phyloP scores from a whole-genome alignment of 164 flowering plant genomes.

The Warburgia ugandensis region DNA sequence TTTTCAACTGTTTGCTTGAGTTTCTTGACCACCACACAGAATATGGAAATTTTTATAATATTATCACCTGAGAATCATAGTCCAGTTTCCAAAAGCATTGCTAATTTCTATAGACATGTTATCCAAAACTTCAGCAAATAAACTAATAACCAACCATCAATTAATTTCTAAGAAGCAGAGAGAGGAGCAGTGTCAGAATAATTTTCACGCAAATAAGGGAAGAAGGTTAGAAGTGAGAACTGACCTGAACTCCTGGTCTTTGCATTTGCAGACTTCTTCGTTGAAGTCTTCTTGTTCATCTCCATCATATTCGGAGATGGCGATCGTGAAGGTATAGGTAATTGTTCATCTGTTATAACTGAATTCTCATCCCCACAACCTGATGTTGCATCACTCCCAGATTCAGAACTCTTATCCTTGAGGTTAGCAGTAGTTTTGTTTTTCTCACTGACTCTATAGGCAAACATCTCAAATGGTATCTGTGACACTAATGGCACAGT shows the following conservation, averaged over 20 bases:
- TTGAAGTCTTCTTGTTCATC: constrained; percentile 16
- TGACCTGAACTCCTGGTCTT: constrained; percentile 37
- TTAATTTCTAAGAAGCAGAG: neutral
- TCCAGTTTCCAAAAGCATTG: too few relatives aligned
- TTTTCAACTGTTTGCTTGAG: too few relatives aligned
- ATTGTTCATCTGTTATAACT: constrained; percentile 31
- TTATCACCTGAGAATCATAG: too few relatives aligned
- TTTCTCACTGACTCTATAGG: constrained; percentile 56
- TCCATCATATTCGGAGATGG: constrained; percentile 23
- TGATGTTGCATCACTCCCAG: constrained; percentile 60
- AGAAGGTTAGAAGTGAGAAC: neutral
- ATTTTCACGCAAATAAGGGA: too few relatives aligned
- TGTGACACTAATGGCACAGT: constrained; percentile 33
- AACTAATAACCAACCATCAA: too few relatives aligned
- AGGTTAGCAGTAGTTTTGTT: constrained; percentile 29
- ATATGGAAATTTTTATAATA: too few relatives aligned
- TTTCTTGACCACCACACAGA: too few relatives aligned
- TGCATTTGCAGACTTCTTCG: constrained; percentile 29
- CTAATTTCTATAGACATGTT: too few relatives aligned
- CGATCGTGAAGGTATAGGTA: constrained; percentile 11
- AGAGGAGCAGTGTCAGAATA: neutral
- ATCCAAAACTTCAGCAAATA: too few relatives aligned
- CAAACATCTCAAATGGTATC: constrained; percentile 84
- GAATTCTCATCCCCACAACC: constrained; percentile 38
- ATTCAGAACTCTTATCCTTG: constrained; percentile 43